Evolutionary conservation across 2,329 filamentous ascomycete genomes (phyloP).

Genomic region (Talaromyces sp.): DNA sequence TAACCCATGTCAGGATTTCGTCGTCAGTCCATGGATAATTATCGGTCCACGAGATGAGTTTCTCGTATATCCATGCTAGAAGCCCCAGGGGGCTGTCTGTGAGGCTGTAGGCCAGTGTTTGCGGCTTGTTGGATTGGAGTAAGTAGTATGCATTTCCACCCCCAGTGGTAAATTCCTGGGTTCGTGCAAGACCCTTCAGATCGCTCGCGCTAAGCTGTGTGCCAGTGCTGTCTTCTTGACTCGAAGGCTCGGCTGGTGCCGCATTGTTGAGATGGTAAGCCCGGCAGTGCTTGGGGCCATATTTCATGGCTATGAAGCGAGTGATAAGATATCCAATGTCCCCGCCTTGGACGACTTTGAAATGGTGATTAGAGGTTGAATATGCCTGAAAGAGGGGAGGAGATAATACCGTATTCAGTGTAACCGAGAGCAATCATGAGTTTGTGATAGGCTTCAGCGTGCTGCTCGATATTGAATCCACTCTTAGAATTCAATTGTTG

Average conservation of each 20-base stretch:
- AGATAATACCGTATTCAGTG: not conserved
- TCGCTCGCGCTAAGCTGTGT: not conserved
- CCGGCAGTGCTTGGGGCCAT: not conserved
- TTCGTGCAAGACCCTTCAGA: not conserved
- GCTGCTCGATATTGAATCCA: not conserved
- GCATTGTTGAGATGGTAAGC: not conserved
- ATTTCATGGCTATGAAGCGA: not conserved
- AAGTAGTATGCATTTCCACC: not conserved
- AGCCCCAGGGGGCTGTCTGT: not conserved
- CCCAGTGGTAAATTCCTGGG: not conserved
- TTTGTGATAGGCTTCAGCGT: not conserved
- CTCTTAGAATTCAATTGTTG: not conserved
- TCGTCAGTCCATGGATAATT: constrained; percentile 15
- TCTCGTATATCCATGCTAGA: not conserved
- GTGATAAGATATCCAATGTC: not conserved
- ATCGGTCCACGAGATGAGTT: constrained; percentile 13
- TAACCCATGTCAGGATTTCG: constrained; percentile 13
- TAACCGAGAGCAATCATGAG: not conserved
- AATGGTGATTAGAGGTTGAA: not conserved
- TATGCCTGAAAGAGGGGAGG: not conserved
- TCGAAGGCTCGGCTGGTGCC: not conserved
- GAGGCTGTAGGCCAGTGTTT: not conserved
- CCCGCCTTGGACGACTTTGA: not conserved
- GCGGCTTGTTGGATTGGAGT: not conserved
- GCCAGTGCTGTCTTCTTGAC: not conserved